Conservation (phyloP, 148 eudicot genomes). For the Vaccinium corymbosum region DNA sequence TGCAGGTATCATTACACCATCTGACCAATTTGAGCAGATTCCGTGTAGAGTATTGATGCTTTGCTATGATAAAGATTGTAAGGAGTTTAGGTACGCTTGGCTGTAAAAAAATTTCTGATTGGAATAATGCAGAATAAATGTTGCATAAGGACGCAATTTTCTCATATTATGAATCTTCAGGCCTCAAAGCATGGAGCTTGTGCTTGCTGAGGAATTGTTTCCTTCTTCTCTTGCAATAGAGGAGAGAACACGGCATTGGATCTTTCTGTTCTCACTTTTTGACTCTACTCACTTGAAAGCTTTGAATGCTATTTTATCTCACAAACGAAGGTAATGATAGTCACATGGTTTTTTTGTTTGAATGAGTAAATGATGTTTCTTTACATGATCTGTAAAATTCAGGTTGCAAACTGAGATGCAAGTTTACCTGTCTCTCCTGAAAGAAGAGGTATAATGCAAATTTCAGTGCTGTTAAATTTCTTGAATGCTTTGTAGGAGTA, state of each 20-base stretch:
- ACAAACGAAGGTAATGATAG: conserved; percentile 62
- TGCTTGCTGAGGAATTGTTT: conserved; percentile 67
- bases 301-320: conserved; percentile 59
- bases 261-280: conserved; percentile 65
- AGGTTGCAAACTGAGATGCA: conserved; percentile 81
- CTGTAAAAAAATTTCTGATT: not conserved
- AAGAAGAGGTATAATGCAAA: conserved; percentile 43
- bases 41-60: conserved; percentile 80
- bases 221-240: conserved; percentile 72
- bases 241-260: conserved; percentile 77
- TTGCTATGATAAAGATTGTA: conserved; percentile 67
- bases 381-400: conserved; percentile 23
- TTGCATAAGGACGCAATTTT: not conserved
- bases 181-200: conserved; percentile 68
- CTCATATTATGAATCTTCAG: conserved; percentile 37
- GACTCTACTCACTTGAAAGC: conserved; percentile 67
- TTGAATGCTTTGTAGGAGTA: not conserved
- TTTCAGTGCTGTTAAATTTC: conserved; percentile 1
- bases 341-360: conserved; percentile 1
- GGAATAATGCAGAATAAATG: not conserved
- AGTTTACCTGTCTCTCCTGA: conserved; percentile 51
- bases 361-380: conserved; percentile 11
- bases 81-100: conserved; percentile 65
- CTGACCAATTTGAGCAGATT: conserved; percentile 66
- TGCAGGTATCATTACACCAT: conserved; percentile 40